Evolutionary conservation across 495 filamentous ascomycete species (phyloP).

Genomic region (Penicillium longicatenatum): DNA sequence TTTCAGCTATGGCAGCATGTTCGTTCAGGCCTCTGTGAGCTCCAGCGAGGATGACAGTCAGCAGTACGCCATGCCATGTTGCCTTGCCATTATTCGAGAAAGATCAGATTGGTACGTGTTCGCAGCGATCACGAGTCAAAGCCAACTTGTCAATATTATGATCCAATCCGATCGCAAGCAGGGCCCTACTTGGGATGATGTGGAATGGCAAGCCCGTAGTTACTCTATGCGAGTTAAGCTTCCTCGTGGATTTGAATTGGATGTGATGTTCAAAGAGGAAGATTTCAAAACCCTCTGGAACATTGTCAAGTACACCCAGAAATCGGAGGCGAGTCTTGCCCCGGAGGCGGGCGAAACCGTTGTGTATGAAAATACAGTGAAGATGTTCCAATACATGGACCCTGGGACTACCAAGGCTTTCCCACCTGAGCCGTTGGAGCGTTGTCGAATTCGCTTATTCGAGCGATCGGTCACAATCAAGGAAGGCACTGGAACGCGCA

Average conservation of each 20-base stretch:
- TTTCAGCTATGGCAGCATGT: conserved; percentile 76
- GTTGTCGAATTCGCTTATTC: conserved; percentile 71
- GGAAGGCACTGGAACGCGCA: conserved; percentile 67
- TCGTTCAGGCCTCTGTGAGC: conserved; percentile 67
- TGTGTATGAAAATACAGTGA: conserved; percentile 64
- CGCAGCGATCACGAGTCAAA: conserved; percentile 73
- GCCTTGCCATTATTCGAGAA: conserved; percentile 72
- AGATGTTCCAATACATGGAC: conserved; percentile 75
- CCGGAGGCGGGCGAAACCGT: conserved; percentile 64
- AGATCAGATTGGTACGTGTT: conserved; percentile 65
- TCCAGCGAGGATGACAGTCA: conserved; percentile 65
- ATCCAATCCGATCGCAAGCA: conserved; percentile 66
- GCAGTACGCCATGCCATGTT: conserved; percentile 66
- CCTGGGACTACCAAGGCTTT: conserved; percentile 65
- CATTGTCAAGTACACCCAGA: conserved; percentile 77
- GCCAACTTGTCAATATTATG: conserved; percentile 69
- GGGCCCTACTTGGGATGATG: conserved; percentile 77
- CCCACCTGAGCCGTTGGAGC: conserved; percentile 67
- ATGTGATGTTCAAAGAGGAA: conserved; percentile 66
- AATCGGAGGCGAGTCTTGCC: conserved; percentile 68
- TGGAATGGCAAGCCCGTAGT: conserved; percentile 69
- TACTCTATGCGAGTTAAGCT: conserved; percentile 64
- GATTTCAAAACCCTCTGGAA: conserved; percentile 77
- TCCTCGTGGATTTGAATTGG: conserved; percentile 67
- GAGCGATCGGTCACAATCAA: conserved; percentile 62